Conservation (phyloP, 1,139 yeast genomes). For the Taiozyma sp. region DNA sequence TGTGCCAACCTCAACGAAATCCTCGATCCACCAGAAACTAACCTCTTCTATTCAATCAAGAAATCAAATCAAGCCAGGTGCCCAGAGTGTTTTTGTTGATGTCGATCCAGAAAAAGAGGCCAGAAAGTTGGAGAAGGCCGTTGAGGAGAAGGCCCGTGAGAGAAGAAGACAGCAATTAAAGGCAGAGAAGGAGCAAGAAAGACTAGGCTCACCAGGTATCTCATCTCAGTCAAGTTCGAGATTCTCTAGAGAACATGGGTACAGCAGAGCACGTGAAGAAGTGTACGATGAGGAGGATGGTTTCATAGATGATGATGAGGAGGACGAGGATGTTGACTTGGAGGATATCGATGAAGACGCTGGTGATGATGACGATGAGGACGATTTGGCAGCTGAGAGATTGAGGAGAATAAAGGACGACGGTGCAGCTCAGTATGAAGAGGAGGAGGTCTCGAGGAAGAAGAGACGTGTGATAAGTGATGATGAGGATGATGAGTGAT, state of each 20-base stretch:
- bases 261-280: slow-evolving; percentile 28
- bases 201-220: slow-evolving; percentile 25
- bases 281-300: slow-evolving; percentile 36
- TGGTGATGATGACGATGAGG: slow-evolving; percentile 40
- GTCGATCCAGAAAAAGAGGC: slow-evolving; percentile 87
- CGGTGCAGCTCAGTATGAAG: slow-evolving; percentile 46
- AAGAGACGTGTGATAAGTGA: slow-evolving; percentile 55
- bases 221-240: slow-evolving; percentile 26
- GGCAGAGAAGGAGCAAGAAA: slow-evolving; percentile 49
- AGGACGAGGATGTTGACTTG: slow-evolving; percentile 31
- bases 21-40: slow-evolving; percentile 74
- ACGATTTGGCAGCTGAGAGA: slow-evolving; percentile 56
- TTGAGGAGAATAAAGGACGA: slow-evolving; percentile 53
- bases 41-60: slow-evolving; percentile 72
- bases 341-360: slow-evolving; percentile 52
- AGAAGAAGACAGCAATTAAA: slow-evolving; percentile 60
- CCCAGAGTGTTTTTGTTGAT: slow-evolving; percentile 69
- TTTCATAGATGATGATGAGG: slow-evolving; percentile 33
- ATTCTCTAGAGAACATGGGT: slow-evolving; percentile 22
- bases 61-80: slow-evolving; percentile 48
- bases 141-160: slow-evolving; percentile 62
- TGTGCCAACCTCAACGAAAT: slow-evolving; percentile 82
- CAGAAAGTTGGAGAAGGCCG: slow-evolving; percentile 75
- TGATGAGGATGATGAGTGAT: slow-evolving; percentile 32
- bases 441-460: slow-evolving; percentile 35